Evolutionary conservation across 441 rosid genomes (phyloP).

Genomic region (Euphorbia corollata): DNA sequence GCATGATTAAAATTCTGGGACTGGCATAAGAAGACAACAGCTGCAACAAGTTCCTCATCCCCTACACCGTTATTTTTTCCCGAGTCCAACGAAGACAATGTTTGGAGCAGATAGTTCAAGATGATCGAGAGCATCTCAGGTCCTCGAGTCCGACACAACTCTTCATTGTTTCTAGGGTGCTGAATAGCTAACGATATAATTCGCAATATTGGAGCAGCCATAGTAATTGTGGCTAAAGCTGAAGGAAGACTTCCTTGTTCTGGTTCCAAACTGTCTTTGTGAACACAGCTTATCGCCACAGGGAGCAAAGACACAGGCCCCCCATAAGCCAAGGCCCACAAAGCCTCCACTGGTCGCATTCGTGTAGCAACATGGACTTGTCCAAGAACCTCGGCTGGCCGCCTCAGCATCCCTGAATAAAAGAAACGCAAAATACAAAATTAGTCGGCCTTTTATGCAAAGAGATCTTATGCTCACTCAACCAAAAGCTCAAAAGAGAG

Average conservation of each 20-base stretch:
- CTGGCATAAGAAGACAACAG: slow-evolving; percentile 85
- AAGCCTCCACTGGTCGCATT: slow-evolving; percentile 79
- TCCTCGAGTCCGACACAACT: slow-evolving; percentile 66
- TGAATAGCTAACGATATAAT: slow-evolving; percentile 75
- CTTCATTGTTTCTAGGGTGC: slow-evolving; percentile 91
- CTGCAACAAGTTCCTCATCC: slow-evolving; percentile 96
- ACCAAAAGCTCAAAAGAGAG: slow-evolving; percentile 5
- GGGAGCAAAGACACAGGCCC: slow-evolving; percentile 98
- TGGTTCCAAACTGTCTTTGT: slow-evolving; percentile 71
- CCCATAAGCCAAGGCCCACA: slow-evolving; percentile 97
- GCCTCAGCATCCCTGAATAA: slow-evolving; percentile 61
- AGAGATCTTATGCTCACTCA: slow-evolving; percentile 12
- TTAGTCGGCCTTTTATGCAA: slow-evolving; percentile 14
- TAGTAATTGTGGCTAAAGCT: slow-evolving; percentile 56
- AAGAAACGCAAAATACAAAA: slow-evolving; percentile 7
- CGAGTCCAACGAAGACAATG: slow-evolving; percentile 59
- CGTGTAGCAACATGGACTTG: slow-evolving; percentile 94
- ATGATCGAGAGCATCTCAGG: slow-evolving; percentile 90
- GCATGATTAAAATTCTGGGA: slow-evolving; percentile 78
- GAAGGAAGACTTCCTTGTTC: slow-evolving; percentile 50
- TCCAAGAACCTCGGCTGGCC: slow-evolving; percentile 99
- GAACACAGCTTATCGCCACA: slow-evolving; percentile 63
- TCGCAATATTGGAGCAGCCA: slow-evolving; percentile 92
- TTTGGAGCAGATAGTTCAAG: slow-evolving; percentile 74
- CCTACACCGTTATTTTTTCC: slow-evolving; percentile 64